Base-by-base conservation (phyloP, 2,329 filamentous ascomycete genomes). In the Pseudogymnoascus sp. region DNA sequence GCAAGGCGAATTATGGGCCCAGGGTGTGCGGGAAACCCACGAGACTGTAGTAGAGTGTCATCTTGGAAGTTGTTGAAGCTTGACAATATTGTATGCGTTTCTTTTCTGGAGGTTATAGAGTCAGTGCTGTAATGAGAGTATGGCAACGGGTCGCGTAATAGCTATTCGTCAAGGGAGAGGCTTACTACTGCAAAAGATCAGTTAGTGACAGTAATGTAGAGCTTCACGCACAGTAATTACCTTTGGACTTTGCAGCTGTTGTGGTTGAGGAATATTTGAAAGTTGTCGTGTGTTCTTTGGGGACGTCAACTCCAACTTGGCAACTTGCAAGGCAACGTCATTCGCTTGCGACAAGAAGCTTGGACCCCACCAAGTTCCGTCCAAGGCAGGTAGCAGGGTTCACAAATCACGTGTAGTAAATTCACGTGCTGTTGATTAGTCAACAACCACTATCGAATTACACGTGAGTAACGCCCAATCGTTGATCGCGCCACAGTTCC, bases 41-140 rank as follows among this genome's bases (percentile, higher is more conserved):
- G 64, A 80, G 76, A 68, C 76, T 77, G 69, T 80, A 80, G 70
- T 80, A 80, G 69, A 80, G 78, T 66, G 78, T 80, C 78, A 80
- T 80, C 45, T 72, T 78, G 70, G 63, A 64, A 25, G 65, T 64
- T 63, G 62, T 61, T 38, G 30, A 30, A 35, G 19, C 64, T 66
- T 25, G 49, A 35, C 49, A 35, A 33, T 55, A 22, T 55, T 55
- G 28, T 55, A n/a, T 55, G 8, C 14, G 61, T 61, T 23, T 60
- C 14, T 41, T 19, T 58, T 11, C 60, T 55, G 55, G 45, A 33
- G 60, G 45, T 60, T 52, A 35, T 19, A 28, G 35, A 58, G 60
- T 66, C 28, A 55, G 33, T 55, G 28, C 49, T 35, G 49, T 33
- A 16, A 55, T 55, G 25, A 55, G 28, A 55, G 49, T 33, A 33